Conservation (phyloP, 2,329 filamentous ascomycete species). For the Paradendryphiella salina region DNA sequence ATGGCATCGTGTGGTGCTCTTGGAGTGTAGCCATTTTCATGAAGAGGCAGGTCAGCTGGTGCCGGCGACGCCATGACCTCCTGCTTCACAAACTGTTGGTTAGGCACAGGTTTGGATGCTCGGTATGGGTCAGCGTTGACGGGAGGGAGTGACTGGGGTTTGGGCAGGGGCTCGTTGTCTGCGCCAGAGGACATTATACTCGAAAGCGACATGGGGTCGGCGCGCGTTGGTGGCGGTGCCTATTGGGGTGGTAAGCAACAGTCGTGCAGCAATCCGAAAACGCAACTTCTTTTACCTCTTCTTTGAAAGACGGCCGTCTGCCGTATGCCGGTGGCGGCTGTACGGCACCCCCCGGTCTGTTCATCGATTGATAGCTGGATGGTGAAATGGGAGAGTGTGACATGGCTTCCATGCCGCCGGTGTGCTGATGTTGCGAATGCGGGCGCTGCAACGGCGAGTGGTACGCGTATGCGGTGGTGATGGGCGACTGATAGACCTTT, state of each 20-base stretch:
- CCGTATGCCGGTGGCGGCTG: slow-evolving; percentile 41
- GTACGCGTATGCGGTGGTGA: slow-evolving; percentile 39
- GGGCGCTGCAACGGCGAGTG: slow-evolving; percentile 46
- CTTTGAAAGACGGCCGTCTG: slow-evolving; percentile 38
- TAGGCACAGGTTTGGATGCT: slow-evolving; percentile 26
- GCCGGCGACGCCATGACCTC: slow-evolving; percentile 39
- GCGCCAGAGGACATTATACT: slow-evolving; percentile 88
- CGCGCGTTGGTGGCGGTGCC: slow-evolving; percentile 72
- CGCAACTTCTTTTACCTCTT: slow-evolving; percentile 37
- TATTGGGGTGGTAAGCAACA: slow-evolving; percentile 27
- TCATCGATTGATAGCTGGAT: slow-evolving; percentile 39
- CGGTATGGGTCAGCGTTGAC: slow-evolving; percentile 27
- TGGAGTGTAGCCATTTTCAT: slow-evolving; percentile 23
- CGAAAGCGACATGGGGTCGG: slow-evolving; percentile 93
- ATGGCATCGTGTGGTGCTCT: slow-evolving; percentile 30
- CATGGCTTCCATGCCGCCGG: slow-evolving; percentile 41
- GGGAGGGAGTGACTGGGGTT: slow-evolving; percentile 48
- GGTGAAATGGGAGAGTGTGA: slow-evolving; percentile 47
- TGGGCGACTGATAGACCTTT: slow-evolving; percentile 46
- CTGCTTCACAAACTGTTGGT: slow-evolving; percentile 42
- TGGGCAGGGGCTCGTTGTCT: slow-evolving; percentile 67
- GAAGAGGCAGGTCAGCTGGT: slow-evolving; percentile 29
- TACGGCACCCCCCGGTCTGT: slow-evolving; percentile 35
- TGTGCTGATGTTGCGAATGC: slow-evolving; percentile 41
- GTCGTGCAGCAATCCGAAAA: slow-evolving; percentile 1